A percentile compares a stretch with the other conserved stretches of the same genome.
These are phyloP conservation scores for Lecanoromycetidae sp. DNA, from an alignment of 2,329 filamentous ascomycete species.

Conservation along the genomic window DNA sequence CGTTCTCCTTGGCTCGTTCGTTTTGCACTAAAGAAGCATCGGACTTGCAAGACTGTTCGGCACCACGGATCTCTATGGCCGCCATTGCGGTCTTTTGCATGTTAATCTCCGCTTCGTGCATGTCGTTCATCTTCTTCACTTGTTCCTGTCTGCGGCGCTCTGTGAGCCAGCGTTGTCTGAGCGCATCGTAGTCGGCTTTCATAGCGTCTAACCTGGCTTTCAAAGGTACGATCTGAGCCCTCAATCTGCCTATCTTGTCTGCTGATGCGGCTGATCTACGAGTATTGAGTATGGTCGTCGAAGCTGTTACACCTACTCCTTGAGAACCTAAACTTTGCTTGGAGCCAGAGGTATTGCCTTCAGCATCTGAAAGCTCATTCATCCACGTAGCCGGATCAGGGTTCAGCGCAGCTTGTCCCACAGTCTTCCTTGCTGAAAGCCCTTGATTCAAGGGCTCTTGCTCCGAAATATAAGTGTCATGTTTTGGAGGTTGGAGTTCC, in stretches of 20 bases:
- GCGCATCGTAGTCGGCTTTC: slow-evolving; percentile 10
- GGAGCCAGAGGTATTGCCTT: neutral
- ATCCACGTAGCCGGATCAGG: neutral
- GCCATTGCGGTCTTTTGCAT: slow-evolving; percentile 12
- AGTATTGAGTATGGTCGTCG: no score
- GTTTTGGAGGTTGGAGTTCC: no score
- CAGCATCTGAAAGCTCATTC: neutral
- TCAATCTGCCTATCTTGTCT: slow-evolving; percentile 17
- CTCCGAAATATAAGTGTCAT: no score
- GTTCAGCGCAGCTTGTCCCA: no score
- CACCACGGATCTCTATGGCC: slow-evolving; percentile 11
- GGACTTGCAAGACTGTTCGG: neutral
- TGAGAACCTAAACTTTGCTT: no score
- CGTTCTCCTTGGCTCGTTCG: neutral
- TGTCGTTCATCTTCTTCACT: neutral
- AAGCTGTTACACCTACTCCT: no score
- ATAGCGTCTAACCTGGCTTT: slow-evolving; percentile 12
- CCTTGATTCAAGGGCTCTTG: no score
- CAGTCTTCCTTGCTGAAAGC: no score
- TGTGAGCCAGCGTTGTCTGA: slow-evolving; percentile 6
- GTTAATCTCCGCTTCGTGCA: slow-evolving; percentile 5
- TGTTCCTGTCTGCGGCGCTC: slow-evolving; percentile 7
- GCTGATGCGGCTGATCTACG: slow-evolving; percentile 11
- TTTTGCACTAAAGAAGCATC: neutral
- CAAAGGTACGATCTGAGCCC: slow-evolving; percentile 16